Evolutionary conservation across 352 stramenopile genomes (phyloP).

Genomic region (Aphanomyces astaci): DNA sequence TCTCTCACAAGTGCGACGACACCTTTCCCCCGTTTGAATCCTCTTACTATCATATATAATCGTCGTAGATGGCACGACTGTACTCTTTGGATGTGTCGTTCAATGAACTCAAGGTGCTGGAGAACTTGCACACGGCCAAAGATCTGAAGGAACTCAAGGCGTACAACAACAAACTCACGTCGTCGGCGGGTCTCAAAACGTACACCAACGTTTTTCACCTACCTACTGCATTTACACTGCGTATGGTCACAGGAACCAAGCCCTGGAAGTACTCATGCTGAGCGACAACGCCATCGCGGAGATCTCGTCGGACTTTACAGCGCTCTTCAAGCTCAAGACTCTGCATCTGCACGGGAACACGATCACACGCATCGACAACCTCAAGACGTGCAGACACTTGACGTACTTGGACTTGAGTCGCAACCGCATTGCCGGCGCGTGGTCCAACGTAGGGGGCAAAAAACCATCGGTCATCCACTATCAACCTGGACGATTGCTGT

Average conservation of each 20-base stretch:
- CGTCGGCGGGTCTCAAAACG: constrained; percentile 41
- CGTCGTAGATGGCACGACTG: constrained; percentile 47
- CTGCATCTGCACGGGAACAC: constrained; percentile 64
- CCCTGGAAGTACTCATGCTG: constrained; percentile 55
- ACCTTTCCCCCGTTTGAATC: background rate
- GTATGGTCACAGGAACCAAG: constrained; percentile 38
- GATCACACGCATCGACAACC: constrained; percentile 40
- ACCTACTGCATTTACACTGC: background rate
- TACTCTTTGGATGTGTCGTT: constrained; percentile 74
- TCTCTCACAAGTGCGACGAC: constrained; percentile 41
- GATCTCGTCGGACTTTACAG: constrained; percentile 50
- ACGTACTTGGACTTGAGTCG: constrained; percentile 64
- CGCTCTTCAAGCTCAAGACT: constrained; percentile 57
- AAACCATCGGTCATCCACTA: background rate
- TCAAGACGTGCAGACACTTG: constrained; percentile 42
- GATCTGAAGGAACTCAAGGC: constrained; percentile 64
- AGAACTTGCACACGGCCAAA: constrained; percentile 51
- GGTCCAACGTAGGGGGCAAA: constrained; percentile 33
- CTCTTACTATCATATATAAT: background rate
- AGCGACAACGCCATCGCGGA: constrained; percentile 64
- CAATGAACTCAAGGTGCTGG: constrained; percentile 48
- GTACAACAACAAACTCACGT: constrained; percentile 75
- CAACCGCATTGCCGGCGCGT: constrained; percentile 40
- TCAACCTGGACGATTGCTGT: background rate
- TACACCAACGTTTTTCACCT: constrained; percentile 16